phyloP scores from a whole-genome alignment of 1,284 basidiomycete species.

The Uromyces viciae-fabae region DNA sequence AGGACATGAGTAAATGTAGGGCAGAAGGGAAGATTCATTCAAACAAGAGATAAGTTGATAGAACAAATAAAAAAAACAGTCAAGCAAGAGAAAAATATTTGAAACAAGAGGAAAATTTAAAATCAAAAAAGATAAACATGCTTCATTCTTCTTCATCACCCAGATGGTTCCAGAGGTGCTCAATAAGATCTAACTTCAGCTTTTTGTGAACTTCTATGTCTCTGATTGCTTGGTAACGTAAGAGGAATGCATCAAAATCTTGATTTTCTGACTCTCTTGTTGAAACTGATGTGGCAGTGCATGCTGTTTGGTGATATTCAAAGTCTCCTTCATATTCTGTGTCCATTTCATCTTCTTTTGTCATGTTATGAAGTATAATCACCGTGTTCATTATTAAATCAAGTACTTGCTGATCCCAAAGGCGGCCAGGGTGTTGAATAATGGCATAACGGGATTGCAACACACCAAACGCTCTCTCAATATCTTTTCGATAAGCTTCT shows the following conservation, averaged over 20 bases:
- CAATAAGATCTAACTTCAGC: neutral
- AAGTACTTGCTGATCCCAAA: neutral
- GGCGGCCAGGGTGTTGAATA: neutral
- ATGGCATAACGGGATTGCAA: neutral
- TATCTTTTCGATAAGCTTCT: neutral
- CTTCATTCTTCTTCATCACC: slow-evolving; percentile 55
- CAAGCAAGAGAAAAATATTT: slow-evolving; percentile 3
- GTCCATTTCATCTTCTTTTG: neutral
- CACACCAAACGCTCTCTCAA: neutral
- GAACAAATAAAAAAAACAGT: slow-evolving; percentile 15
- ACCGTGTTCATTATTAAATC: neutral
- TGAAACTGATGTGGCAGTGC: neutral
- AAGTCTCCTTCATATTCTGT: neutral
- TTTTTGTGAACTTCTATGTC: slow-evolving; percentile 43
- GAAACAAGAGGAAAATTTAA: slow-evolving; percentile 22
- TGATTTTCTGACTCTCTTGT: neutral
- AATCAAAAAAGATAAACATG: slow-evolving; percentile 1
- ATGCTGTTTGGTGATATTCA: neutral
- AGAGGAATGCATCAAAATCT: neutral
- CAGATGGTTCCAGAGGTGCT: neutral
- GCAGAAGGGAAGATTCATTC: too few relatives aligned
- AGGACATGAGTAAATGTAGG: too few relatives aligned
- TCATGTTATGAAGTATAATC: neutral
- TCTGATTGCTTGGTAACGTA: neutral
- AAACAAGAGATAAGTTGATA: too few relatives aligned